Conservation (phyloP, 2,329 filamentous ascomycete genomes). For the Monosporascus cannonballus region DNA sequence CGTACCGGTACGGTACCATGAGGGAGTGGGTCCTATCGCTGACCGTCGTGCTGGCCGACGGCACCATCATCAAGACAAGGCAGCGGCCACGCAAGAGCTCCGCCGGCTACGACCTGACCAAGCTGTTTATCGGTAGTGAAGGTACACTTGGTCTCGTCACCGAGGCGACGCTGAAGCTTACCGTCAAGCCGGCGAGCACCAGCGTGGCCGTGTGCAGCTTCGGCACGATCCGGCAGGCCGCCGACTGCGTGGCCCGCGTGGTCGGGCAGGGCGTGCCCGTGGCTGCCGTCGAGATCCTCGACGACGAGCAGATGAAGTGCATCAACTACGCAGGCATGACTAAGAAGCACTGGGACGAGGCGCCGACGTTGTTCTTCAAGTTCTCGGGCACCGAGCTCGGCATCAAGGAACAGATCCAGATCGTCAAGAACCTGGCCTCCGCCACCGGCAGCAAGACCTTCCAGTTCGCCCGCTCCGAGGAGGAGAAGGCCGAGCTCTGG, state of each 20-base stretch:
- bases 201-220: conserved; percentile 60
- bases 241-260: conserved; percentile 65
- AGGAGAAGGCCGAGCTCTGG: conserved; percentile 75
- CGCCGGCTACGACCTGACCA: conserved; percentile 76
- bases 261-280: conserved; percentile 69
- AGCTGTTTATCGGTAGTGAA: conserved; percentile 74
- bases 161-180: conserved; percentile 71
- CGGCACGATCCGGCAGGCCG: conserved; percentile 50
- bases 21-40: conserved; percentile 79
- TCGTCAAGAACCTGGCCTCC: conserved; percentile 25
- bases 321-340: conserved; percentile 53
- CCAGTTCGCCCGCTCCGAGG: conserved; percentile 65
- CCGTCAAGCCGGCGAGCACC: conserved; percentile 65
- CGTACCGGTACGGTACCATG: conserved; percentile 83
- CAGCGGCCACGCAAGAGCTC: conserved; percentile 73
- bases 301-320: conserved; percentile 68
- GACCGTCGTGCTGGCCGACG: conserved; percentile 77
- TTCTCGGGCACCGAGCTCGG: conserved; percentile 57
- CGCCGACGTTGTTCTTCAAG: conserved; percentile 66
- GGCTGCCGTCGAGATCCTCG: conserved; percentile 72
- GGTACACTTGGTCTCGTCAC: conserved; percentile 78
- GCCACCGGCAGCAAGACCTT: conserved; percentile 60
- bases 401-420: conserved; percentile 70
- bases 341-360: conserved; percentile 52
- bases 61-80: conserved; percentile 72